Base-by-base conservation (phyloP, 352 stramenopile species). In the Phytophthora lateralis region DNA sequence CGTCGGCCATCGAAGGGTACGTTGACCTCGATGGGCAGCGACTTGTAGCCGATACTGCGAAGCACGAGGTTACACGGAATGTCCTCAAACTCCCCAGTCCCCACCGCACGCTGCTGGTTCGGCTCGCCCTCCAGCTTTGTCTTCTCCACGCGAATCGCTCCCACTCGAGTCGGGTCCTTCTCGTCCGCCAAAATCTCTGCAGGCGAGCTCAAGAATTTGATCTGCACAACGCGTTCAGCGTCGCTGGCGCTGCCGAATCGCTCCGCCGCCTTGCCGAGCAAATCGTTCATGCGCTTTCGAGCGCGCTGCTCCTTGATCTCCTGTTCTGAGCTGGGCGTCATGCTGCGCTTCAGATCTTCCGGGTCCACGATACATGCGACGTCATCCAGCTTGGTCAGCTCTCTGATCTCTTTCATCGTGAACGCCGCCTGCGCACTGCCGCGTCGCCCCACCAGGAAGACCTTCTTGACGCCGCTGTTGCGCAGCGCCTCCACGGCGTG, bases 331-430 rank as follows among this genome's bases (percentile, higher is more conserved):
- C 82, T 76, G 6, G 76, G 64, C 3, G 82, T 99, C 52, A 87
- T 71, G 30, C 96, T 95, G 35, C 79, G 42, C n/a, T 91, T 73
- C 37, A 99, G 47, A 59, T 99, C 95, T 10, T 91, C 76, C 6
- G 85, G 71, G 55, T 96, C 68, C 17, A 99, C 88, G 9, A 97
- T 66, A 62, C 93, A 98, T 12, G 79, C 63, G 1, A 91, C 88
- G 29, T 78, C 68, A 27, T 89, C 56, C 30, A 97, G 63, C 47
- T 91, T 93, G 17, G 87, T 97, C 59, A 98, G 63, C 58, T 98
- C 93, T 20, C 93, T 82, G 21, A 98, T 66, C 63, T 98, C 96
- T 60, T 99, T 99, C 69, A 99, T 99, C 27, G 96, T 99, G 73
- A 99, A 99, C 17, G 97, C 93, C 17, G 90, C 95, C 78, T 99